Conservation (phyloP, 2,329 filamentous ascomycete genomes). For the Pseudogymnoascus sp. region DNA sequence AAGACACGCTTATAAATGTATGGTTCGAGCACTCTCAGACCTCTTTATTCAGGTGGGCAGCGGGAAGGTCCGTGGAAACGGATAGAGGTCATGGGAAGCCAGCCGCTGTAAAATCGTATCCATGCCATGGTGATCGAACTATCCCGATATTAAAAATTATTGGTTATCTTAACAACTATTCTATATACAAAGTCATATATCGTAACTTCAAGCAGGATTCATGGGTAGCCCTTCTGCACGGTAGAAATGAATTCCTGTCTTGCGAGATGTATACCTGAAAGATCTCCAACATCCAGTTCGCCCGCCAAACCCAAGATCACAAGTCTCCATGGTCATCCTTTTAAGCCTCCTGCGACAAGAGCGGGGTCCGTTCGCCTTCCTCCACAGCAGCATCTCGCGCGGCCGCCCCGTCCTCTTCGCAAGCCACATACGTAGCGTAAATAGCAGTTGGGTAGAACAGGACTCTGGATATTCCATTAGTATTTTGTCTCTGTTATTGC, state of each 20-base stretch:
- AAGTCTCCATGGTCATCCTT: background rate
- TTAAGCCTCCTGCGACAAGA: background rate
- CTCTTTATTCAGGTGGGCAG: too few species aligned
- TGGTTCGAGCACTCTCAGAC: too few species aligned
- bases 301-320: background rate
- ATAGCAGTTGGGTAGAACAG: constrained; percentile 17
- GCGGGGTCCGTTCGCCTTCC: background rate
- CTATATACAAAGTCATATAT: constrained; percentile 8
- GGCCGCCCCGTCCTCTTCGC: background rate
- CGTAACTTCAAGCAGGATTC: background rate
- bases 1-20: too few species aligned
- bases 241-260: background rate
- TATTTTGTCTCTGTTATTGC: background rate
- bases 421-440: constrained; percentile 11
- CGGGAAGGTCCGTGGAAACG: too few species aligned
- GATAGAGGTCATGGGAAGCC: too few species aligned
- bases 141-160: constrained; percentile 1
- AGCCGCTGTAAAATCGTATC: too few species aligned
- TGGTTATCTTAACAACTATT: background rate
- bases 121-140: background rate
- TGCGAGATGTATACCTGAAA: background rate
- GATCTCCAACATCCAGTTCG: background rate
- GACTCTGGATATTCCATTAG: constrained; percentile 8
- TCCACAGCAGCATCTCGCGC: background rate
- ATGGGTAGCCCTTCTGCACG: background rate